phyloP scores from a whole-genome alignment of 257 asterid genomes.

The Forsythia viridissima region DNA sequence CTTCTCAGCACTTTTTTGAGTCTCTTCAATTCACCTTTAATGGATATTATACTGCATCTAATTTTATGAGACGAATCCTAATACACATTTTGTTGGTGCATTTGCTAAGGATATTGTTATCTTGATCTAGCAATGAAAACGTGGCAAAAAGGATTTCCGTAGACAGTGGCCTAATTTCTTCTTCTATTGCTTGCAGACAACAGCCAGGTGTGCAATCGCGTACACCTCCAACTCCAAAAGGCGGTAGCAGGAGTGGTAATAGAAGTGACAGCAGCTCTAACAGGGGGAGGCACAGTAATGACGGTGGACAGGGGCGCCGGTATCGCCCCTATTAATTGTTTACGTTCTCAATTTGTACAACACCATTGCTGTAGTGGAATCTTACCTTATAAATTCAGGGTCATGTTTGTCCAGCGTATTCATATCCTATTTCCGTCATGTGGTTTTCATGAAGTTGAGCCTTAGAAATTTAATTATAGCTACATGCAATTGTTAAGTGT shows the following conservation, averaged over 20 bases:
- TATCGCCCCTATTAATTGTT: slow-evolving; percentile 1
- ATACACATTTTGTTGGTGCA: neutral
- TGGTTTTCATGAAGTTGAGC: neutral
- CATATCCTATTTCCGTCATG: neutral
- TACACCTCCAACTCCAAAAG: neutral
- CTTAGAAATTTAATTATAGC: neutral
- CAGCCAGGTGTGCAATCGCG: neutral
- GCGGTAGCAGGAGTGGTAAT: neutral
- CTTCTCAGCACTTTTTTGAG: neutral
- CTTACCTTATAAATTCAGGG: neutral
- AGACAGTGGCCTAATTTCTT: neutral
- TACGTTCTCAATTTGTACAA: neutral
- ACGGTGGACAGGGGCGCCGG: neutral
- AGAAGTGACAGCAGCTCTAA: slow-evolving; percentile 2
- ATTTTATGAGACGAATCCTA: neutral
- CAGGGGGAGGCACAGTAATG: neutral
- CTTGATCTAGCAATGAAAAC: too few species aligned
- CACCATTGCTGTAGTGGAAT: neutral
- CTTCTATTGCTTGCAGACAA: neutral
- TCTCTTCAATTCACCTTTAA: neutral
- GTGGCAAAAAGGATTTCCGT: neutral
- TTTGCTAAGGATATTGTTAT: neutral
- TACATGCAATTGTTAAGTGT: neutral
- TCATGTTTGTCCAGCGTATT: neutral
- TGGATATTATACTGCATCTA: neutral